Evolutionary conservation across 345 rosid genomes (phyloP), one percentile per base, ranked within the genome.

Genomic region (Orychophragmus violaceus): DNA sequence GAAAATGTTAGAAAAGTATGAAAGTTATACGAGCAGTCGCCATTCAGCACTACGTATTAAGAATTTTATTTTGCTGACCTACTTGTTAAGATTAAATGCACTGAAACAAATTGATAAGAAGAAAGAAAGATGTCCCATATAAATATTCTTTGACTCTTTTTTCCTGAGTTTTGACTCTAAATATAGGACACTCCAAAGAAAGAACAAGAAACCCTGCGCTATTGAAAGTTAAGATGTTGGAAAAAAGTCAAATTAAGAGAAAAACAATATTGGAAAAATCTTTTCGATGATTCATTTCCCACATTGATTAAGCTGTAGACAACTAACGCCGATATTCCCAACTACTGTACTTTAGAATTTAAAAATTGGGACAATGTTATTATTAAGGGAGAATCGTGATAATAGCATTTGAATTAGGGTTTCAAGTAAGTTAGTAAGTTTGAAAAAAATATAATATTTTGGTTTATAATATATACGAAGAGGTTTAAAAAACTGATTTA

Each of bases 241-340:
- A 39, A 5, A 11, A 19, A 2, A 12, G 65, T 35, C 72, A 46
- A 68, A 46, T 33, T 13, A 36, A 28, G 52, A 46, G 44, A 49
- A 59, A 36, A 45, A 50, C 2, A 19, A 39, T 55, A 29, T n/a
- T 66, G 36, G 27, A 16, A 27, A 42, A 24, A 46, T 57, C 49
- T 70, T 42, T 25, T 30, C n/a, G 46, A 62, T 33, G 62, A 62
- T 71, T 44, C 49, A 70, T 71, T 54, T 22, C 49, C 28, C 63
- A 62, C 69, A 32, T 24, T 60, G 25, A 42, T 41, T 42, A 28
- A 51, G 44, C 23, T 39, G 74, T 70, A 29, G 33, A 51, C 67
- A 50, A n/a, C 28, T 28, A 45, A 21, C 24, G 35, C 57, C 37
- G 46, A 46, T 29, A 41, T 51, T 69, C 44, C 24, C 52, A 50